phyloP scores from a whole-genome alignment of 2,329 filamentous ascomycete species.

The Diaporthe batatas region DNA sequence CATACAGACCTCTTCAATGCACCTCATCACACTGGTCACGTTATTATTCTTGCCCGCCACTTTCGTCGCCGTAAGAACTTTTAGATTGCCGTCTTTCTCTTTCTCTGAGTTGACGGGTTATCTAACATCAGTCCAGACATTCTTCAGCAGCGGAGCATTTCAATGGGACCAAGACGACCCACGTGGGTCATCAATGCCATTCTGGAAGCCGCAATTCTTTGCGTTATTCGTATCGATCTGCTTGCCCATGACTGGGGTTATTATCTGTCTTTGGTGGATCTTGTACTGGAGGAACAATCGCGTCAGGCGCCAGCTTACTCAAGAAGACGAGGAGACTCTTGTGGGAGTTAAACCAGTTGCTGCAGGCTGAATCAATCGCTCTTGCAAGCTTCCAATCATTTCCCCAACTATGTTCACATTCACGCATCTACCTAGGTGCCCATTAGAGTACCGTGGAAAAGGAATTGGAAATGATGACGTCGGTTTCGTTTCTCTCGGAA shows the following conservation, averaged over 20 bases:
- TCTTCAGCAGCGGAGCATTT: slow-evolving; percentile 31
- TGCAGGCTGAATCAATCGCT: not conserved
- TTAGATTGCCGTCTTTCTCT: not conserved
- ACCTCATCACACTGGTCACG: slow-evolving; percentile 50
- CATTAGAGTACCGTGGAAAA: not conserved
- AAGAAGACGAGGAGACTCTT: not conserved
- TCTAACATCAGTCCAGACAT: slow-evolving; percentile 34
- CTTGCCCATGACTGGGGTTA: not conserved
- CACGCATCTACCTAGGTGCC: not conserved
- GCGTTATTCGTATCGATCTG: not conserved
- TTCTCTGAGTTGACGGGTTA: not conserved
- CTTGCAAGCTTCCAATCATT: not conserved
- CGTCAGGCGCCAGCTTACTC: not conserved
- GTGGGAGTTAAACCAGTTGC: not conserved
- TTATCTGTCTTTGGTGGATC: slow-evolving; percentile 6
- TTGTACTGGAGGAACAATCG: not conserved
- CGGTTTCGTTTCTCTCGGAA: not conserved
- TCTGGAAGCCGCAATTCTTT: slow-evolving; percentile 2
- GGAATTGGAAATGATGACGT: not conserved
- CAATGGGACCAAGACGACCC: slow-evolving; percentile 18
- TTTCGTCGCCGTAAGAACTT: slow-evolving; percentile 44
- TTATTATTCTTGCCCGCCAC: slow-evolving; percentile 50
- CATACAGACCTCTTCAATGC: slow-evolving; percentile 53
- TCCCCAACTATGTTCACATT: no score
- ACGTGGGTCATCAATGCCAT: not conserved